Conservation (phyloP, 2,329 filamentous ascomycete genomes). For the Xylariaceae sp. region DNA sequence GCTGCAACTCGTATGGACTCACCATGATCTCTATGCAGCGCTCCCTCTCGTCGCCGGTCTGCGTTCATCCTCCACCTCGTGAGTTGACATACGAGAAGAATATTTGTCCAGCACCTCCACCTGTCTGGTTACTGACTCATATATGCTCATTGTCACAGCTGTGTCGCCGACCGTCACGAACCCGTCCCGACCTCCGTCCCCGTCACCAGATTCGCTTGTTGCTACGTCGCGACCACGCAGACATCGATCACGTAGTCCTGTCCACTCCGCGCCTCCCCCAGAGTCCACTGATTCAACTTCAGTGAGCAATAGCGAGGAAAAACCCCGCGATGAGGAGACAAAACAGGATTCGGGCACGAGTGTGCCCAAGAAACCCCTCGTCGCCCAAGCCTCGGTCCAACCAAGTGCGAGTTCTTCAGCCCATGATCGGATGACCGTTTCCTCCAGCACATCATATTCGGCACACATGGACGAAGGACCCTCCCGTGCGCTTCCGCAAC, state of each 20-base stretch:
- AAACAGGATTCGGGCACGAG: constrained; percentile 45
- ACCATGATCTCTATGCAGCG: constrained; percentile 68
- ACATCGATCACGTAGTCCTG: constrained; percentile 60
- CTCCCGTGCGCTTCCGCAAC: constrained; percentile 50
- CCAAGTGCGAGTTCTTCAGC: constrained; percentile 19
- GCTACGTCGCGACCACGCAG: constrained; percentile 57
- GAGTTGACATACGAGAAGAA: constrained; percentile 48
- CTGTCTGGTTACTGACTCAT: constrained; percentile 29
- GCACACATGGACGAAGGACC: constrained; percentile 43
- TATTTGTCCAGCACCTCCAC: too few relatives aligned
- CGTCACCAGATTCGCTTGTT: constrained; percentile 58
- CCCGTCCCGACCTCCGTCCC: constrained; percentile 59
- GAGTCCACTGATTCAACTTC: constrained; percentile 51
- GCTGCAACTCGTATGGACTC: constrained; percentile 50
- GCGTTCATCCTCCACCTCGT: constrained; percentile 63
- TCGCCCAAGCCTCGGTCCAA: constrained; percentile 38
- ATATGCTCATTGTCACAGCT: constrained; percentile 46
- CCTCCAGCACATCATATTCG: constrained; percentile 43
- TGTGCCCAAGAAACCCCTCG: constrained; percentile 55
- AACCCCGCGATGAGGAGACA: constrained; percentile 42
- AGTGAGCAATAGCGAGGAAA: constrained; percentile 52
- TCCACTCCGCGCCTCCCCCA: constrained; percentile 48
- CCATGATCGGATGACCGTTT: constrained; percentile 32
- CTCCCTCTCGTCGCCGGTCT: constrained; percentile 67
- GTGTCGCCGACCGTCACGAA: constrained; percentile 57